Percentiles rank a stretch among this genome's conserved stretches.
Conservation (phyloP, 108 stramenopile species). For the Phaeodactylum tricornutum region DNA sequence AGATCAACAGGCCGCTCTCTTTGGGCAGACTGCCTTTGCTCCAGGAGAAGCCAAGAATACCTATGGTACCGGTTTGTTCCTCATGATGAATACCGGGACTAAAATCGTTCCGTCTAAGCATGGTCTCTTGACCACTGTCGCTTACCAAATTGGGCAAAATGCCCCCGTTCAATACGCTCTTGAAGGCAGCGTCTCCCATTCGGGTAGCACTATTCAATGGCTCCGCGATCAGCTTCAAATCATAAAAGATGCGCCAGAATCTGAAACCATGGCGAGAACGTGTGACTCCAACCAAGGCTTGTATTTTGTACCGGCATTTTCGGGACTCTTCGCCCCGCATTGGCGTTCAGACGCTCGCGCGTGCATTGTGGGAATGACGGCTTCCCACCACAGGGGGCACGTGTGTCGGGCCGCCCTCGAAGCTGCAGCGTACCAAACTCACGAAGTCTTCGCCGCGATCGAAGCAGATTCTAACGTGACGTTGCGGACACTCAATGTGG, state of each 20-base stretch:
- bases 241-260: constrained; percentile 71
- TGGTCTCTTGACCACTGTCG: constrained; percentile 95
- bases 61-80: constrained; percentile 96
- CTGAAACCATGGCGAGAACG: constrained; percentile 83
- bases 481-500: constrained; percentile 74
- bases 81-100: constrained; percentile 96
- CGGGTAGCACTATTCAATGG: constrained; percentile 95
- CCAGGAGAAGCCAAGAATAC: constrained; percentile 92
- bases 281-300: constrained; percentile 75
- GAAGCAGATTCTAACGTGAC: constrained; percentile 57
- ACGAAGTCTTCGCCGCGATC: constrained; percentile 91
- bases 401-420: constrained; percentile 92
- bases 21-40: constrained; percentile 89
- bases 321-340: constrained; percentile 93
- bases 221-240: constrained; percentile 89
- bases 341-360: constrained; percentile 93
- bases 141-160: constrained; percentile 72
- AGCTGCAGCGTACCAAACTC: constrained; percentile 86
- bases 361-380: constrained; percentile 91
- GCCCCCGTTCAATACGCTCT: constrained; percentile 79
- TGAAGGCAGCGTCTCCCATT: constrained; percentile 91
- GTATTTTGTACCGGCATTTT: constrained; percentile 96
- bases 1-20: constrained; percentile 95
- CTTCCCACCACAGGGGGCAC: constrained; percentile 81
- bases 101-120: constrained; percentile 45